Percentiles rank a stretch among this genome's conserved stretches.
These are phyloP conservation scores for Hanseniaspora thailandica DNA, from an alignment of 805 yeast species.

Conservation along the genomic window DNA sequence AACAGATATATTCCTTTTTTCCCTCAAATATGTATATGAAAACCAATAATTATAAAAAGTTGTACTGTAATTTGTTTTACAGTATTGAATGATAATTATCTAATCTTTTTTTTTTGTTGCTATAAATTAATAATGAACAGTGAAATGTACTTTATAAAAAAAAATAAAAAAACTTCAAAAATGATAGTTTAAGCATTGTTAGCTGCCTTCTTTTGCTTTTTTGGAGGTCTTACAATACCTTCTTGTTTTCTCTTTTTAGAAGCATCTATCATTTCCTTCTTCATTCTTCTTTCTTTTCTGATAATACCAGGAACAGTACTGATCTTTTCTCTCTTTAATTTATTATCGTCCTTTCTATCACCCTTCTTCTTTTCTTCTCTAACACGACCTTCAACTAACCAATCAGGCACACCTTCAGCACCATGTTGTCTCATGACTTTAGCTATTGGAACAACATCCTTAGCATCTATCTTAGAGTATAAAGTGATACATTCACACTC, in stretches of 20 bases:
- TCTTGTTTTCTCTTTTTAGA: constrained; percentile 48
- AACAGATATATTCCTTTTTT: background rate
- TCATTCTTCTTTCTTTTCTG: constrained; percentile 50
- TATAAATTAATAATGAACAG: too few relatives aligned
- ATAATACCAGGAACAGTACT: constrained; percentile 72
- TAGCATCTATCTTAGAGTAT: constrained; percentile 78
- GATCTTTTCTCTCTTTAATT: constrained; percentile 59
- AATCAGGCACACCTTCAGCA: constrained; percentile 46
- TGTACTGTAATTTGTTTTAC: too few relatives aligned
- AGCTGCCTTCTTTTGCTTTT: background rate
- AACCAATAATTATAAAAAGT: background rate
- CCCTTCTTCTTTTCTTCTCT: constrained; percentile 4
- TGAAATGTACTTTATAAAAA: too few relatives aligned
- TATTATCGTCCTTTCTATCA: constrained; percentile 35
- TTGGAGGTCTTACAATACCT: constrained; percentile 13
- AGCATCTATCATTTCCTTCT: constrained; percentile 61
- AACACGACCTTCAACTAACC: constrained; percentile 51
- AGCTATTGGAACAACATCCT: constrained; percentile 66
- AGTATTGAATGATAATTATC: too few relatives aligned
- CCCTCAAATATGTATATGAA: background rate
- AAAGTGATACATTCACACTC: constrained; percentile 80
- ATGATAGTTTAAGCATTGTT: background rate
- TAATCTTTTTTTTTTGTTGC: too few relatives aligned
- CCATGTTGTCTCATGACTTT: constrained; percentile 96
- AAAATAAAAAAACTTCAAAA: background rate